These are phyloP conservation scores for Chrysopogon serrulatus DNA, from an alignment of 176 grass and related monocot genomes.

Conservation along the genomic window DNA sequence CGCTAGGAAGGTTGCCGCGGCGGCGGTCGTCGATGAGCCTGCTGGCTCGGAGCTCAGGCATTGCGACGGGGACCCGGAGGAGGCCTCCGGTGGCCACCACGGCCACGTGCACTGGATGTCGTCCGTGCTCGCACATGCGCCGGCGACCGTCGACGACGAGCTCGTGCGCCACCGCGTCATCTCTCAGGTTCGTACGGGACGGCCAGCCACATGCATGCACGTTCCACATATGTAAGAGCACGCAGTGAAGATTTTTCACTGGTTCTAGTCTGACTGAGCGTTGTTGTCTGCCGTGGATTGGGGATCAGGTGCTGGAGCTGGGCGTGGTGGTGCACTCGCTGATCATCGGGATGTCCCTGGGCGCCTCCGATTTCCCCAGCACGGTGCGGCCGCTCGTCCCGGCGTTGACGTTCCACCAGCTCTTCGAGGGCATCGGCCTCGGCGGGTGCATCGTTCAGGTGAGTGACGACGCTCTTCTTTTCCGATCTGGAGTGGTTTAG, in stretches of 20 bases:
- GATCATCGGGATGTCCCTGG: conserved; percentile 57
- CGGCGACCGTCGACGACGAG: neutral
- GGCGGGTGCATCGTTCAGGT: conserved; percentile 61
- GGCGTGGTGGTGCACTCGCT: conserved; percentile 67
- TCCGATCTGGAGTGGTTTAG: neutral
- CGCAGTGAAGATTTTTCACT: neutral
- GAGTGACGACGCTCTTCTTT: neutral
- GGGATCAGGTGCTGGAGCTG: conserved; percentile 48
- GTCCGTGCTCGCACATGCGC: neutral
- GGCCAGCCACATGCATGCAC: neutral
- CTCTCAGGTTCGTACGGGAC: conserved; percentile 36
- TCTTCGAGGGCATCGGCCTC: conserved; percentile 64
- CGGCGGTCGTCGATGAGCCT: conserved; percentile 27
- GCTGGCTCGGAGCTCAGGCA: neutral
- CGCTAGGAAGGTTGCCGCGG: neutral
- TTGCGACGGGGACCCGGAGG: neutral
- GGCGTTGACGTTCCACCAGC: conserved; percentile 63
- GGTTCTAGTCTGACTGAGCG: neutral
- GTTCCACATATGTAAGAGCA: neutral
- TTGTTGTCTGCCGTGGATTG: neutral
- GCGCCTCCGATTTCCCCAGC: conserved; percentile 50
- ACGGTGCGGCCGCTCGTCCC: conserved; percentile 51
- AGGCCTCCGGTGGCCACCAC: conserved; percentile 13
- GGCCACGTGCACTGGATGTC: conserved; percentile 40
- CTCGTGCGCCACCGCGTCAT: conserved; percentile 63